A percentile compares a stretch with the other conserved stretches of the same genome.
These are phyloP conservation scores for Sporothrix curviconia DNA, from an alignment of 2,329 filamentous ascomycete species.

Conservation along the genomic window DNA sequence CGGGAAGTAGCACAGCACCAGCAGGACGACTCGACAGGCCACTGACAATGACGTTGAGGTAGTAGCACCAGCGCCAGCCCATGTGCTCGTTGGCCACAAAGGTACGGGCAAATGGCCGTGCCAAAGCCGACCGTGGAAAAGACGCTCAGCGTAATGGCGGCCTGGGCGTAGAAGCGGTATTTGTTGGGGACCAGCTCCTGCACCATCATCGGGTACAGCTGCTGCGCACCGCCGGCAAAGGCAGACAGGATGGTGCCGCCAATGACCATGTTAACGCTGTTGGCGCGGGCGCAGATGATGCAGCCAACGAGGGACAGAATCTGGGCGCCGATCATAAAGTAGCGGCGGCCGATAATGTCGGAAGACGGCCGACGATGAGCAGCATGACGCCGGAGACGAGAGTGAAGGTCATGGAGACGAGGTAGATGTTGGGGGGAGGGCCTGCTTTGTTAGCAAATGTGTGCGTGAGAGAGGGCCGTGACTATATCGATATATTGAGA, in stretches of 20 bases:
- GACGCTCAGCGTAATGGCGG: slow-evolving; percentile 32
- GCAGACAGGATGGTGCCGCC: slow-evolving; percentile 31
- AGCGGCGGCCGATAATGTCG: slow-evolving; percentile 36
- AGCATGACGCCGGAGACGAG: slow-evolving; percentile 26
- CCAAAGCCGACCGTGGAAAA: slow-evolving; percentile 36
- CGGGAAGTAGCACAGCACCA: slow-evolving; percentile 39
- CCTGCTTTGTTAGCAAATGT: not conserved
- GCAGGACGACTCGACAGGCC: slow-evolving; percentile 32
- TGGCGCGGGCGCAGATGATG: slow-evolving; percentile 30
- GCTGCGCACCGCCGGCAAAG: slow-evolving; percentile 32
- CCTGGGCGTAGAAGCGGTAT: slow-evolving; percentile 30
- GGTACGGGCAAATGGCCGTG: slow-evolving; percentile 36
- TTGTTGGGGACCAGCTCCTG: slow-evolving; percentile 37
- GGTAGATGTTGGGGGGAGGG: slow-evolving; percentile 11
- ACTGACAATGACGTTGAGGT: slow-evolving; percentile 38
- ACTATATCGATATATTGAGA: not conserved
- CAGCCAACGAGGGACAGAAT: slow-evolving; percentile 29
- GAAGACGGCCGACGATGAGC: slow-evolving; percentile 26
- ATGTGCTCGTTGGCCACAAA: slow-evolving; percentile 35
- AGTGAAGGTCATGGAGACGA: slow-evolving; percentile 9
- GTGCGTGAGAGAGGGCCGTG: too few relatives aligned
- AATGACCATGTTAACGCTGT: slow-evolving; percentile 30
- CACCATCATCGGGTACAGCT: slow-evolving; percentile 33
- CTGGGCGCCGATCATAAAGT: slow-evolving; percentile 29
- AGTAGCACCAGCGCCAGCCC: slow-evolving; percentile 44